These are phyloP conservation scores for Lipomyces lipofer DNA, from an alignment of 805 yeast species.

Conservation along the genomic window DNA sequence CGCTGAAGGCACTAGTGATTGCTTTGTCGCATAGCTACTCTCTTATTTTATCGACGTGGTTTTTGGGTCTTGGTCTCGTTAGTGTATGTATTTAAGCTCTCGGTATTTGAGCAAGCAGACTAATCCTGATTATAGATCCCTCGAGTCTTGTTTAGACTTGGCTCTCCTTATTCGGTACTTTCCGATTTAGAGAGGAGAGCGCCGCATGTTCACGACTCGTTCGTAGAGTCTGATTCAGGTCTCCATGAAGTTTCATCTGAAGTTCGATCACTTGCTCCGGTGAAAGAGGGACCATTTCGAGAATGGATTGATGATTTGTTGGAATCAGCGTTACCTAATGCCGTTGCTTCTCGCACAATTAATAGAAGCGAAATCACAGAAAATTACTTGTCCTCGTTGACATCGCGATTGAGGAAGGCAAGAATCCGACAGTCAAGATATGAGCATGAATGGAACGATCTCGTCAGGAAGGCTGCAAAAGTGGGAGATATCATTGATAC, in stretches of 20 bases:
- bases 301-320: slow-evolving; percentile 67
- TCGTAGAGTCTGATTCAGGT: slow-evolving; percentile 62
- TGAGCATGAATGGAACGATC: slow-evolving; percentile 56
- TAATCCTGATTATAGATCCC: slow-evolving; percentile 47
- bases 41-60: slow-evolving; percentile 71
- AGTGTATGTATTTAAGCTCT: slow-evolving; percentile 36
- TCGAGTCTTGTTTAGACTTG: slow-evolving; percentile 44
- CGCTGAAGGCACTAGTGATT: slow-evolving; percentile 65
- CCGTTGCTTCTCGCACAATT: slow-evolving; percentile 27
- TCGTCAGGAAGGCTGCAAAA: slow-evolving; percentile 50
- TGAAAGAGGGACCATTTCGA: slow-evolving; percentile 51
- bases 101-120: neutral
- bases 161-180: slow-evolving; percentile 43
- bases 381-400: slow-evolving; percentile 51
- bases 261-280: slow-evolving; percentile 53
- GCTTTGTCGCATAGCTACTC: slow-evolving; percentile 79
- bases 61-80: slow-evolving; percentile 80
- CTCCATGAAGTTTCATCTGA: slow-evolving; percentile 64
- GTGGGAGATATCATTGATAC: slow-evolving; percentile 62
- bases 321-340: slow-evolving; percentile 29
- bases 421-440: slow-evolving; percentile 55
- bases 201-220: slow-evolving; percentile 57
- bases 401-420: slow-evolving; percentile 54
- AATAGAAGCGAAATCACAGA: slow-evolving; percentile 39
- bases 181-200: slow-evolving; percentile 52